These are phyloP conservation scores for Paramecium octaurelia DNA, from an alignment of 73 alveolate species.

Conservation along the genomic window DNA sequence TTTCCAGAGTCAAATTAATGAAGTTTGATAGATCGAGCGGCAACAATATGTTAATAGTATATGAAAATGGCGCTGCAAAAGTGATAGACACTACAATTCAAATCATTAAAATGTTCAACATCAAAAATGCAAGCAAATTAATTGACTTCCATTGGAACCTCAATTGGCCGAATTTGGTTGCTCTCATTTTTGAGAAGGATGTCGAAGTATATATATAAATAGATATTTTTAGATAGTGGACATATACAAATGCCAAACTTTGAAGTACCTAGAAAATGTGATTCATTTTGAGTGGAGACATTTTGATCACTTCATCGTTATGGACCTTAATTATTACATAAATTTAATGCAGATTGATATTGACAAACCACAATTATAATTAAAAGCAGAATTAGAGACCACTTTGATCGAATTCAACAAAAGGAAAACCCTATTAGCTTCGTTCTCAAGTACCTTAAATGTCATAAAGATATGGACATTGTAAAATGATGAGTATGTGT, in stretches of 20 bases:
- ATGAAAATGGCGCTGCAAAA: conserved; percentile 26
- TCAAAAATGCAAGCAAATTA: neutral
- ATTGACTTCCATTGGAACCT: conserved; percentile 24
- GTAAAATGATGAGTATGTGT: conserved; percentile 22
- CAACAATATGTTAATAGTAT: conserved; percentile 8
- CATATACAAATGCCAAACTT: conserved; percentile 1
- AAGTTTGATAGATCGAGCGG: conserved; percentile 39
- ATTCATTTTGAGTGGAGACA: conserved; percentile 32
- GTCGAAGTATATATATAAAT: neutral
- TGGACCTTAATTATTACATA: conserved; percentile 4
- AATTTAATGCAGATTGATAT: neutral
- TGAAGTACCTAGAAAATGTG: neutral
- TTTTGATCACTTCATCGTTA: conserved; percentile 16
- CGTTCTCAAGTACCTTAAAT: neutral
- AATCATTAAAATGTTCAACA: conserved; percentile 15
- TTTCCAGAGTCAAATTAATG: conserved; percentile 3
- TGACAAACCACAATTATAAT: neutral
- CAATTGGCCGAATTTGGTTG: conserved; percentile 26
- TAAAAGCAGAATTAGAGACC: conserved; percentile 34
- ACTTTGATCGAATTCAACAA: conserved; percentile 8
- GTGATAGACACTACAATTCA: neutral
- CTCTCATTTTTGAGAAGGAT: conserved; percentile 2
- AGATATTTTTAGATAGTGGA: neutral
- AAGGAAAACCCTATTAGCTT: conserved; percentile 29
- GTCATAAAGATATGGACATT: conserved; percentile 10